phyloP scores from a whole-genome alignment of 1,139 yeast genomes.

The Pneumocystis jirovecii region DNA sequence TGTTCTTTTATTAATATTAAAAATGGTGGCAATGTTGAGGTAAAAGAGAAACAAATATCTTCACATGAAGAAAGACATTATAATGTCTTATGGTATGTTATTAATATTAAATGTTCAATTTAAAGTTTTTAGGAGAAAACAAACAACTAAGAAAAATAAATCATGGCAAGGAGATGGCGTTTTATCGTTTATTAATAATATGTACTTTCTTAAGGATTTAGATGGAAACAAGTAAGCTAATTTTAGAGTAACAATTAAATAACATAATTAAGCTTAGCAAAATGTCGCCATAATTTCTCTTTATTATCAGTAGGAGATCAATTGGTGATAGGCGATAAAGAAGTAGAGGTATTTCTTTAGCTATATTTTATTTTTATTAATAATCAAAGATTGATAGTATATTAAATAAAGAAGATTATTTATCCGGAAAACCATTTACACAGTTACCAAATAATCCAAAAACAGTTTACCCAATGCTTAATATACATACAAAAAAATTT shows the following conservation, averaged over 20 bases:
- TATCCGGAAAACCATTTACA: background rate
- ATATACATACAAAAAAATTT: background rate
- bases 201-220: constrained; percentile 16
- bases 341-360: constrained; percentile 40
- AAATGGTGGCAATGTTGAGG: background rate
- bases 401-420: background rate
- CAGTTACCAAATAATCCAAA: background rate
- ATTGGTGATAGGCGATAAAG: constrained; percentile 36
- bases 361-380: background rate
- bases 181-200: constrained; percentile 24
- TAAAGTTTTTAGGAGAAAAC: constrained; percentile 54
- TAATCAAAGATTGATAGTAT: background rate
- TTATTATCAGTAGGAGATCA: constrained; percentile 29
- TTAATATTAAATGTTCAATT: constrained; percentile 1
- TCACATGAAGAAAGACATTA: background rate
- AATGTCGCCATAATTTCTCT: constrained; percentile 8
- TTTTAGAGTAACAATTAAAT: background rate
- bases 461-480: background rate
- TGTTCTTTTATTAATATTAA: background rate
- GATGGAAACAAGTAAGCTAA: constrained; percentile 17
- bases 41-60: background rate
- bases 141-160: constrained; percentile 62
- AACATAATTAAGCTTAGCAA: constrained; percentile 8
- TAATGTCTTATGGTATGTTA: background rate
- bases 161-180: constrained; percentile 93